Evolutionary conservation across 257 asterid species (phyloP).

Genomic region (Nemophila menziesii): DNA sequence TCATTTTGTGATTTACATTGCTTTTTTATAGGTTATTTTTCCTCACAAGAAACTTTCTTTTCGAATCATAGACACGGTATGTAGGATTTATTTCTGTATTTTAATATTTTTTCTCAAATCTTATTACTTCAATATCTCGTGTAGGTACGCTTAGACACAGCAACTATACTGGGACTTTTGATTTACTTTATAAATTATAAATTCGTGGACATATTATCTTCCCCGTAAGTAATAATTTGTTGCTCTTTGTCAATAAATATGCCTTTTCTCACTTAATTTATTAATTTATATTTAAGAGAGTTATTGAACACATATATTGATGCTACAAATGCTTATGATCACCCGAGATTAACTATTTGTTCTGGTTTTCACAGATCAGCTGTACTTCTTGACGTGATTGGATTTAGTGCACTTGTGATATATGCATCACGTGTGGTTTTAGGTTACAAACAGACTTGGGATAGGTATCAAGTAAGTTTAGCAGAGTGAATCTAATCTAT

Average conservation of each 20-base stretch:
- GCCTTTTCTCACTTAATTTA: no score
- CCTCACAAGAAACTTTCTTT: constrained; percentile 95
- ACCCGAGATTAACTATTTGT: no score
- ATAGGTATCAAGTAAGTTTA: constrained; percentile 74
- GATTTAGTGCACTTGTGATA: constrained; percentile 58
- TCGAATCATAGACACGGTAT: constrained; percentile 94
- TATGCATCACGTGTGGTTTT: constrained; percentile 71
- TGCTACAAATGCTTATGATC: neutral
- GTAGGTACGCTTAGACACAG: constrained; percentile 90
- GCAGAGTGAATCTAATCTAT: constrained; percentile 10
- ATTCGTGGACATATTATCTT: constrained; percentile 68
- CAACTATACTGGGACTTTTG: constrained; percentile 75
- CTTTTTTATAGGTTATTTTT: constrained; percentile 64
- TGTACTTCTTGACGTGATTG: constrained; percentile 52
- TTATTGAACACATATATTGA: neutral
- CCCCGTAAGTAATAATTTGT: constrained; percentile 86
- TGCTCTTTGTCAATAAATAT: no score
- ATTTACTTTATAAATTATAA: constrained; percentile 85
- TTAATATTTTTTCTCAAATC: no score
- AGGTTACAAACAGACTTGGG: constrained; percentile 95
- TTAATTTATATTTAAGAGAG: neutral
- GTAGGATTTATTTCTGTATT: neutral
- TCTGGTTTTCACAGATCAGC: constrained; percentile 55
- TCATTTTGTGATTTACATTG: neutral
- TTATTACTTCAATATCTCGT: constrained; percentile 17